Conservation (phyloP, 768 basidiomycete species). For the Cystobasidium ongulense region DNA sequence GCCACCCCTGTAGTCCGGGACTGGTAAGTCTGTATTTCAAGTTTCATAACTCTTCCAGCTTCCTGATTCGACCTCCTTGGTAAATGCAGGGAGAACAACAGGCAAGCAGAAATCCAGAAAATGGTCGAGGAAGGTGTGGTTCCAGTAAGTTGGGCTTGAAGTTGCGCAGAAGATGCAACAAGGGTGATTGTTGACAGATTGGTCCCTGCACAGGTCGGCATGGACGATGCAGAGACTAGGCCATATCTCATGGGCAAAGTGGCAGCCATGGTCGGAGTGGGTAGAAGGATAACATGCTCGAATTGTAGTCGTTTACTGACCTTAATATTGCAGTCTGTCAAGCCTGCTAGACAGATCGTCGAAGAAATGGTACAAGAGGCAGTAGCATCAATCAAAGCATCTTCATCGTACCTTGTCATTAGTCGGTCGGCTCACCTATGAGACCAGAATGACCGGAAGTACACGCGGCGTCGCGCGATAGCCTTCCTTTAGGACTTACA, state of each 20-base stretch:
- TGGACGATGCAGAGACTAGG: constrained; percentile 48
- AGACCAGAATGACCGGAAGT: too few relatives aligned
- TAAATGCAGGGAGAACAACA: constrained; percentile 63
- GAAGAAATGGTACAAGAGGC: constrained; percentile 74
- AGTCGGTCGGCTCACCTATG: not conserved
- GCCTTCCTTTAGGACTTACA: too few relatives aligned
- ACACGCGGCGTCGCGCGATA: too few relatives aligned
- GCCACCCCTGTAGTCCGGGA: constrained; percentile 78
- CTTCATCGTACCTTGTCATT: not conserved
- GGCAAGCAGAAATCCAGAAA: constrained; percentile 69
- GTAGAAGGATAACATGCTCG: not conserved
- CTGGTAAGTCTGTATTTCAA: constrained; percentile 53
- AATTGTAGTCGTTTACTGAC: not conserved
- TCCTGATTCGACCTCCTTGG: not conserved
- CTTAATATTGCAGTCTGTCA: constrained; percentile 53
- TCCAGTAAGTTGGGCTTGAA: constrained; percentile 47
- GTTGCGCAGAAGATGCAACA: not conserved
- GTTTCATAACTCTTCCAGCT: not conserved
- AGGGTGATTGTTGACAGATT: not conserved
- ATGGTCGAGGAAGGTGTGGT: constrained; percentile 75
- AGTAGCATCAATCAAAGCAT: constrained; percentile 43
- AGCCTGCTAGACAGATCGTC: constrained; percentile 73
- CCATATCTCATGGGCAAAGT: constrained; percentile 81
- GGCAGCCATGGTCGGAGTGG: constrained; percentile 50
- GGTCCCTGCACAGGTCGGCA: not conserved